Evolutionary conservation across 2,329 filamentous ascomycete genomes (phyloP), one percentile per base, ranked within the genome.

Genomic region (Talaromyces amestolkiae): DNA sequence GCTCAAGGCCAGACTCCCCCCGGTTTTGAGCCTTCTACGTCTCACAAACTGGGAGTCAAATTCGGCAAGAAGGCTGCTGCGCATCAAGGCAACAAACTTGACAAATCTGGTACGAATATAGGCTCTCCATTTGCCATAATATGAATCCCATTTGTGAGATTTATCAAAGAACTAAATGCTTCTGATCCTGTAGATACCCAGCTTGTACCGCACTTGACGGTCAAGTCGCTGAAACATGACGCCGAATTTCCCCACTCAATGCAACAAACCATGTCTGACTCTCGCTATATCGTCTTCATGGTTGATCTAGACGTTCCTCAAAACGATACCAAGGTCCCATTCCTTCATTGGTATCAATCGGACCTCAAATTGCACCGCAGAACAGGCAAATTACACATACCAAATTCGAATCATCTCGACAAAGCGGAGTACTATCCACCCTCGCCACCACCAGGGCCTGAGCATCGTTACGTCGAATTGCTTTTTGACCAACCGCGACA

Each of bases 271-370:
- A n/a, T 15, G 37, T 49, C 35, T 13, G 24, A 59, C 13, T 41
- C 24, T 6, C 64, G 53, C 15, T 65, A 65, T 33, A 61, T 65
- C 1, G 41, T 58, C 31, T 58, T 65, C 31, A 65, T 65, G 64
- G 58, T 65, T 22, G 64, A 65, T 35, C 59, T 65, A 2, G 64
- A 65, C 8, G 64, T 62, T 17, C 64, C 64, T n/a, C 39, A 37
- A 19, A 65, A 65, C 19, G 41, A 58, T 17, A 65, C 58, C 15
- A 62, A 11, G 2, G 37, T 65, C 31, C 64, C 64, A 19, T 61
- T 65, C 24, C 24, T 65, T 3, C 64, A 65, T 35, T 65, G 64
- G 64, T 65, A 62, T 56, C 64, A 65, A 22, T 51, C 64, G 1
- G 59, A 58, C 17, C 49, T 62, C 22, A 27, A 17, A 15, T 41